Evolutionary conservation across 345 rosid species (phyloP).

Genomic region (Hirschfeldia incana): DNA sequence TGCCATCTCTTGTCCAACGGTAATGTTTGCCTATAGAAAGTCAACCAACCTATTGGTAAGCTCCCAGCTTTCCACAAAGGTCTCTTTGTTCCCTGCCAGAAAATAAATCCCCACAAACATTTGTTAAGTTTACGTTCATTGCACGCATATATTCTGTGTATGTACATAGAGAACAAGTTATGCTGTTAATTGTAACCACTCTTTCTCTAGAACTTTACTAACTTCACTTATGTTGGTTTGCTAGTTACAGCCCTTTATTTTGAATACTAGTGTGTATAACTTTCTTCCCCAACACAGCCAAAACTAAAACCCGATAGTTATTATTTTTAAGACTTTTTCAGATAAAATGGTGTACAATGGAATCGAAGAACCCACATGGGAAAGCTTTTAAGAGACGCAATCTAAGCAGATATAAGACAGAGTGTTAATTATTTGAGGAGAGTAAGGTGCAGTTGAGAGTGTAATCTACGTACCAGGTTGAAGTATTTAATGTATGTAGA

Average conservation of each 20-base stretch:
- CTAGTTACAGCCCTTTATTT: neutral
- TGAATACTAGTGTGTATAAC: neutral
- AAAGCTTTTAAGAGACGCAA: neutral
- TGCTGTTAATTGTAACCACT: neutral
- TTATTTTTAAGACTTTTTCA: neutral
- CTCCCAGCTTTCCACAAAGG: slow-evolving; percentile 77
- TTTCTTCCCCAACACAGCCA: neutral
- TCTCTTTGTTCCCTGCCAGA: slow-evolving; percentile 59
- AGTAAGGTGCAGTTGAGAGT: neutral
- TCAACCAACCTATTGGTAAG: slow-evolving; percentile 85
- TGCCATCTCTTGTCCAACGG: slow-evolving; percentile 85
- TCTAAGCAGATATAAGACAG: neutral
- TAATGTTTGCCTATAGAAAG: slow-evolving; percentile 71
- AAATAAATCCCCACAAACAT: neutral
- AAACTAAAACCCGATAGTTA: neutral
- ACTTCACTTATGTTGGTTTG: neutral
- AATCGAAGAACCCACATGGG: slow-evolving; percentile 1
- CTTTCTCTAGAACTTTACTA: slow-evolving; percentile 12
- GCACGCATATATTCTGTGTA: neutral
- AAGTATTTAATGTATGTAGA: slow-evolving; percentile 57
- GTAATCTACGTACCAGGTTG: slow-evolving; percentile 57
- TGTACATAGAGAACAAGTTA: neutral
- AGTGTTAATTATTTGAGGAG: neutral
- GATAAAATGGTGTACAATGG: neutral
- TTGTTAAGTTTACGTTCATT: neutral